Percentiles rank a stretch among this genome's conserved stretches.
Evolutionary conservation across 371 early-diverging fungal genomes (phyloP).

Genomic region (Syncephalis fuscata): DNA sequence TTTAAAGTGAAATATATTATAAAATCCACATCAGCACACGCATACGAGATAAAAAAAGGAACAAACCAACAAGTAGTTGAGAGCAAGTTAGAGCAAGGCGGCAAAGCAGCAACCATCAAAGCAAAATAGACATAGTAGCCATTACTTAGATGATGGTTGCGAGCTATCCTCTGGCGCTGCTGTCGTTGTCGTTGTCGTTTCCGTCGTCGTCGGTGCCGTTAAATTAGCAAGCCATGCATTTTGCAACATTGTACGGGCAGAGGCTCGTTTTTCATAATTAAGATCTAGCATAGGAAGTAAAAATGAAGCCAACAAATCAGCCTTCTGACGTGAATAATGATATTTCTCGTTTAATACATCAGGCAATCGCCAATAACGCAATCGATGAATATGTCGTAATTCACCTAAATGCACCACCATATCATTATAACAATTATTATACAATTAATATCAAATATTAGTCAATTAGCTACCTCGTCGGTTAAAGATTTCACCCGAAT

Average conservation of each 20-base stretch:
- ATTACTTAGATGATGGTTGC: too few species aligned
- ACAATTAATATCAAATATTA: slow-evolving; percentile 35
- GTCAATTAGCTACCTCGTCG: slow-evolving; percentile 57
- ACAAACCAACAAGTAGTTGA: too few species aligned
- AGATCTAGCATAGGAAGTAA: slow-evolving; percentile 61
- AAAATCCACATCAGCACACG: too few species aligned
- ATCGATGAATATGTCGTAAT: slow-evolving; percentile 66
- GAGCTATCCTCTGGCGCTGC: too few species aligned
- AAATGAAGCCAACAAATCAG: slow-evolving; percentile 42
- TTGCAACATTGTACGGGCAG: slow-evolving; percentile 29
- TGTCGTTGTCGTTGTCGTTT: too few species aligned
- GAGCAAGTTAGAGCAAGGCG: too few species aligned
- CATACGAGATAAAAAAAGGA: too few species aligned
- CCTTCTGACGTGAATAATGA: slow-evolving; percentile 26
- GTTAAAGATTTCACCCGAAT: slow-evolving; percentile 62
- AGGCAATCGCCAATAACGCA: slow-evolving; percentile 62
- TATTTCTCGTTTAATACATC: slow-evolving; percentile 82
- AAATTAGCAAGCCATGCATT: slow-evolving; percentile 35
- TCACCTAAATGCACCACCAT: slow-evolving; percentile 22
- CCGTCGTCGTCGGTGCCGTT: too few species aligned
- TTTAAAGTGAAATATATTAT: too few species aligned
- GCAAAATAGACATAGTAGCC: too few species aligned
- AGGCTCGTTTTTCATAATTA: slow-evolving; percentile 37
- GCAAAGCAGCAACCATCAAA: too few species aligned
- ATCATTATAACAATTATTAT: neutral